These are phyloP conservation scores for Sordariomycetes sp. DNA, from an alignment of 2,329 filamentous ascomycete species.

Conservation along the genomic window DNA sequence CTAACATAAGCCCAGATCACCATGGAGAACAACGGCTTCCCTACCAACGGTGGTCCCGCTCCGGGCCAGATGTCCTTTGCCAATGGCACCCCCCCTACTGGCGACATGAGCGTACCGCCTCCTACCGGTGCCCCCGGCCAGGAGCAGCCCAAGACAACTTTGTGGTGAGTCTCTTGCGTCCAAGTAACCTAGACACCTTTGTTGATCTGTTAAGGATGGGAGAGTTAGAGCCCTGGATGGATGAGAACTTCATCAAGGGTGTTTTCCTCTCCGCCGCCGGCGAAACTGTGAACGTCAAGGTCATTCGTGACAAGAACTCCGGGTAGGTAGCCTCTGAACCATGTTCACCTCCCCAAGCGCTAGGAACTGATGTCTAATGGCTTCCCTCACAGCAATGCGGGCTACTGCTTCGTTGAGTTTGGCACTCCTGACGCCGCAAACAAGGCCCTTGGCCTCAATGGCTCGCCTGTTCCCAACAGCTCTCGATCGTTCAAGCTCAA, in stretches of 20 bases:
- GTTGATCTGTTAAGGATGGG: conserved; percentile 68
- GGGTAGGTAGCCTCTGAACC: conserved; percentile 58
- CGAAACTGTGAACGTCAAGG: conserved; percentile 96
- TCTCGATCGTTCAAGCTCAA: conserved; percentile 96
- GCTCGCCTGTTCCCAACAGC: conserved; percentile 84
- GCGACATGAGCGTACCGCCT: conserved; percentile 24
- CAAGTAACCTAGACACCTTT: background rate
- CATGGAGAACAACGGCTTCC: conserved; percentile 21
- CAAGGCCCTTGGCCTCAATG: conserved; percentile 87
- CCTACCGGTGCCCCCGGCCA: conserved; percentile 21
- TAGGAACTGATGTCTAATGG: no score
- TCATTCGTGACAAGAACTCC: conserved; percentile 98
- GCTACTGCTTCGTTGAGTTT: conserved; percentile 98
- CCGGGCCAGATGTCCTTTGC: conserved; percentile 24
- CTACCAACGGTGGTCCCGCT: conserved; percentile 20
- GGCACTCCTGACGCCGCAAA: conserved; percentile 70
- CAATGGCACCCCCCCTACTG: conserved; percentile 29
- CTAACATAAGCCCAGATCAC: conserved; percentile 10
- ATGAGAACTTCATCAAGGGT: conserved; percentile 96
- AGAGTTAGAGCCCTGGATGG: conserved; percentile 97
- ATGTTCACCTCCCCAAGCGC: no score
- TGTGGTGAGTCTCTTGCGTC: conserved; percentile 34
- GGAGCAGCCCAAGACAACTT: conserved; percentile 47
- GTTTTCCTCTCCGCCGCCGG: conserved; percentile 83
- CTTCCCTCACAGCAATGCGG: conserved; percentile 63